Evolutionary conservation across 805 yeast genomes (phyloP).

Genomic region (Myxozyma mucilagina): DNA sequence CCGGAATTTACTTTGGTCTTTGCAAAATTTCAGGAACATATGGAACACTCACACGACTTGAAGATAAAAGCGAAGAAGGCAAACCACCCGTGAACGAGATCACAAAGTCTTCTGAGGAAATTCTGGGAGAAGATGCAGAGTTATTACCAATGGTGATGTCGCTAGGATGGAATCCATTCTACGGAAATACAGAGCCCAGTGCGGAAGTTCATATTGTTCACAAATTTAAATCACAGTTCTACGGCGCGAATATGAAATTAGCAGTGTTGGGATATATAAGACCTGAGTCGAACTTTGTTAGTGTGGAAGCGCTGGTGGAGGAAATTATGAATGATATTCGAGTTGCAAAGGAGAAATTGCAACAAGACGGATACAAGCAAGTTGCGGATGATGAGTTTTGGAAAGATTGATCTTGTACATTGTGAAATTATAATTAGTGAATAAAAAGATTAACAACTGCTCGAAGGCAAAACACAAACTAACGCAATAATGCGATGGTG

Average conservation of each 20-base stretch:
- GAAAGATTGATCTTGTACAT: neutral
- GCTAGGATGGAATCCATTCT: constrained; percentile 94
- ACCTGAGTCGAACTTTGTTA: constrained; percentile 83
- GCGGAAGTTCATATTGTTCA: constrained; percentile 85
- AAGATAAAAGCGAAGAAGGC: constrained; percentile 30
- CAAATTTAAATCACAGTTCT: constrained; percentile 63
- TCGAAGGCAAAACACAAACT: neutral
- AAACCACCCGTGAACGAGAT: constrained; percentile 47
- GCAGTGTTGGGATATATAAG: constrained; percentile 83
- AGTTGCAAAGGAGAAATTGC: constrained; percentile 51
- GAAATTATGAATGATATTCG: constrained; percentile 81
- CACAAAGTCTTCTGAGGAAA: constrained; percentile 59
- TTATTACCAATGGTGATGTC: constrained; percentile 90
- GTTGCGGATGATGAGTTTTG: constrained; percentile 17
- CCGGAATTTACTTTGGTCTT: constrained; percentile 93
- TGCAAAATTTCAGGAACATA: constrained; percentile 43
- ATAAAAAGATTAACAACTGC: neutral
- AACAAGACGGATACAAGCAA: constrained; percentile 9
- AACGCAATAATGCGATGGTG: neutral
- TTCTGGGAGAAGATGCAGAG: constrained; percentile 36
- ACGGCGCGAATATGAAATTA: constrained; percentile 75
- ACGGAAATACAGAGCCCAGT: constrained; percentile 72
- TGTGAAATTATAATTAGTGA: neutral
- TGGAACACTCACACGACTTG: constrained; percentile 19
- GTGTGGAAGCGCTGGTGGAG: constrained; percentile 74